Conservation (phyloP, 768 basidiomycete genomes). For the Butyriboletus loyo region DNA sequence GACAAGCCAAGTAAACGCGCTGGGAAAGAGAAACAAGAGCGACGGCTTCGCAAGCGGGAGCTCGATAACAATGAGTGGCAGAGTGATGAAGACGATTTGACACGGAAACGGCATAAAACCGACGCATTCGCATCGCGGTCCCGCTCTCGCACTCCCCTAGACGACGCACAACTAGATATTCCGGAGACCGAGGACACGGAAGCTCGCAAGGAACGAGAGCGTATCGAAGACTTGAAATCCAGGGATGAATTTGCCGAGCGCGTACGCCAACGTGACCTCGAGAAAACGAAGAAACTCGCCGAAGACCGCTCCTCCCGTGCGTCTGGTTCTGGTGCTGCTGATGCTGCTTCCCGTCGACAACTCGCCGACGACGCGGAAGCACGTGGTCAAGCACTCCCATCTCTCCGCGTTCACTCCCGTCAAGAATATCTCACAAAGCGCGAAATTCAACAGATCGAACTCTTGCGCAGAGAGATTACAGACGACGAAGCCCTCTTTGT, state of each 20-base stretch:
- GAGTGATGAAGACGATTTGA: constrained; percentile 82
- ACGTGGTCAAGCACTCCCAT: constrained; percentile 54
- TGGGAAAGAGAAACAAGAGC: constrained; percentile 54
- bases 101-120: constrained; percentile 58
- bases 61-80: constrained; percentile 84
- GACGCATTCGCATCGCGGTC: constrained; percentile 36
- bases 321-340: constrained; percentile 65
- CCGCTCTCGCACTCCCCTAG: constrained; percentile 23
- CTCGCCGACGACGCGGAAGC: constrained; percentile 77
- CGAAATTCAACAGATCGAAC: constrained; percentile 93
- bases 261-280: constrained; percentile 75
- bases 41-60: constrained; percentile 76
- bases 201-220: constrained; percentile 64
- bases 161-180: constrained; percentile 41
- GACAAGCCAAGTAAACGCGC: constrained; percentile 24
- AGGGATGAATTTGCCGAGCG: constrained; percentile 93
- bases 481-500: constrained; percentile 90
- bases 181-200: constrained; percentile 79
- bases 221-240: constrained; percentile 76
- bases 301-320: constrained; percentile 86
- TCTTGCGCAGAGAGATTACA: constrained; percentile 87
- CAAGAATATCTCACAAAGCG: constrained; percentile 97
- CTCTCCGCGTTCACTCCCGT: constrained; percentile 82
- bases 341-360: constrained; percentile 75
- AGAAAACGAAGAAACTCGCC: constrained; percentile 85